Conservation (phyloP, 805 yeast species). For the Ogataea trehalophila region DNA sequence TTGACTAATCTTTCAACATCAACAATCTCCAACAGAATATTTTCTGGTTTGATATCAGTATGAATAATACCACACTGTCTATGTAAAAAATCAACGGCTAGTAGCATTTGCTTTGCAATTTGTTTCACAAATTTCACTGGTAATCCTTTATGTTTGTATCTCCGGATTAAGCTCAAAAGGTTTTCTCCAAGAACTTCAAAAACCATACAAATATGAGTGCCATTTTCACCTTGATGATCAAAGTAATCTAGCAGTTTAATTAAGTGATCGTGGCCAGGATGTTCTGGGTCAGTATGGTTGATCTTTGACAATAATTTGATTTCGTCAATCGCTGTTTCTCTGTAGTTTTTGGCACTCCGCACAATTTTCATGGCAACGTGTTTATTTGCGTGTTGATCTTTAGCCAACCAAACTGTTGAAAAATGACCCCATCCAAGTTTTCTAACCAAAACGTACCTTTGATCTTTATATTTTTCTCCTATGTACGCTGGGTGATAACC, state of each 20-base stretch:
- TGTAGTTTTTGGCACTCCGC: slow-evolving; percentile 82
- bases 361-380: slow-evolving; percentile 96
- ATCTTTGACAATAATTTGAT: slow-evolving; percentile 70
- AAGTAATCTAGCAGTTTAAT: slow-evolving; percentile 80
- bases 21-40: slow-evolving; percentile 49
- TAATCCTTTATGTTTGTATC: slow-evolving; percentile 49
- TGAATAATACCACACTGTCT: slow-evolving; percentile 63
- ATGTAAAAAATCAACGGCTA: slow-evolving; percentile 56
- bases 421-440: slow-evolving; percentile 99
- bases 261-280: slow-evolving; percentile 79
- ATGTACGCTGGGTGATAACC: slow-evolving; percentile 94
- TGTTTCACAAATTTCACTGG: slow-evolving; percentile 54
- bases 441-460: slow-evolving; percentile 71
- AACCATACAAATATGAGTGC: slow-evolving; percentile 93
- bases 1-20: slow-evolving; percentile 49
- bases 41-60: slow-evolving; percentile 76
- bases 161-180: slow-evolving; percentile 73
- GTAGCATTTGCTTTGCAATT: slow-evolving; percentile 51
- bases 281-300: slow-evolving; percentile 55
- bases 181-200: slow-evolving; percentile 97
- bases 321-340: slow-evolving; percentile 94
- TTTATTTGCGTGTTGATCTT: slow-evolving; percentile 45
- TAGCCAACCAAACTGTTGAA: slow-evolving; percentile 91
- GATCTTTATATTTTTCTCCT: slow-evolving; percentile 76
- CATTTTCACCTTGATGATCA: slow-evolving; percentile 84